Percentiles rank a stretch among this genome's conserved stretches.
Conservation (phyloP, 768 basidiomycete species). For the Strobilomyces confusus region DNA sequence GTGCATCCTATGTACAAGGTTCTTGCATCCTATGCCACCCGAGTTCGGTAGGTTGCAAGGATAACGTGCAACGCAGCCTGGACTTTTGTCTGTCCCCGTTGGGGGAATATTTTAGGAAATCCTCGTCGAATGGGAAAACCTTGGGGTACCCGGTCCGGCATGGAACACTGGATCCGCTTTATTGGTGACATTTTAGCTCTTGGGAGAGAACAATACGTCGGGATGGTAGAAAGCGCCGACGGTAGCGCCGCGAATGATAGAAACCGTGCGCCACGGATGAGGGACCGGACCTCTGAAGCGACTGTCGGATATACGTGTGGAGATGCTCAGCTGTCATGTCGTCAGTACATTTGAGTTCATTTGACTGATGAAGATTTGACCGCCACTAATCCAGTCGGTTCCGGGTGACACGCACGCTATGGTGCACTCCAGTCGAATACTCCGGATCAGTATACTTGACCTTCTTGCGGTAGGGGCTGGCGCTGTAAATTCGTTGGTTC, state of each 20-base stretch:
- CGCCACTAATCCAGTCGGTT: slow-evolving; percentile 2
- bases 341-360: neutral
- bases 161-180: slow-evolving; percentile 1
- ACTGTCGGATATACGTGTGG: neutral
- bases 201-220: slow-evolving; percentile 7
- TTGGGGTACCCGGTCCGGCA: neutral
- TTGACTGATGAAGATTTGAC: slow-evolving; percentile 7
- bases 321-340: slow-evolving; percentile 5
- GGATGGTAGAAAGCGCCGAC: slow-evolving; percentile 3
- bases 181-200: neutral
- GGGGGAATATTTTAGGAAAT: neutral
- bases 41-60: neutral
- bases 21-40: neutral
- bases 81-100: neutral
- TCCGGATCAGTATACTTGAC: neutral
- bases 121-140: neutral
- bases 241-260: neutral
- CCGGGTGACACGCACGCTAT: neutral
- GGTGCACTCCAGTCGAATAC: neutral
- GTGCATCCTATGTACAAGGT: neutral
- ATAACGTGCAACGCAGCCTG: neutral
- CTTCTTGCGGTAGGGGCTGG: neutral
- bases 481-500: neutral
- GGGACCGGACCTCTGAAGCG: neutral
- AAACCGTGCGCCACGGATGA: neutral